Evolutionary conservation across 2,329 filamentous ascomycete genomes (phyloP), one percentile per base, ranked within the genome.

Genomic region (Pezicula radicicola): DNA sequence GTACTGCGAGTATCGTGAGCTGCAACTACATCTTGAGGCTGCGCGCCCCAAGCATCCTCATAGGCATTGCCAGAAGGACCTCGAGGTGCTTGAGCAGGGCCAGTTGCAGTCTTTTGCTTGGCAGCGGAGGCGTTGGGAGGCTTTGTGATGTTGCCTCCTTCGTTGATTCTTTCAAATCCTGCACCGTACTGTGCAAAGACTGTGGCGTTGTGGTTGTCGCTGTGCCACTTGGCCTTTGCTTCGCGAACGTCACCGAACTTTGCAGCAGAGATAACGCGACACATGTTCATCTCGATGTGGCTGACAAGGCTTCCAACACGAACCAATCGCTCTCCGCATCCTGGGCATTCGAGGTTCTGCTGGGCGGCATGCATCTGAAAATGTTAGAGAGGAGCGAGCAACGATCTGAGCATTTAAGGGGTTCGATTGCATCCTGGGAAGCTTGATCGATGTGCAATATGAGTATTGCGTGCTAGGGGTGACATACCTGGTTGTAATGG

Each of bases 251-350:
- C 12, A 15, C 28, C n/a, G 27, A 45, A 45, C n/a, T 28, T 30
- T 15, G n/a, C 21, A 12, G 27, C 42, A 13, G 52, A 15, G 15
- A 54, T 41, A 3, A 21, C 46, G 16, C 46, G 40, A 37, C 61
- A 63, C n/a, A 52, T 35, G 4, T 49, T 35, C 2, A 44, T 19
- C 45, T 64, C 62, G 15, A 60, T 49, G 27, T 64, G 62, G 12
- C 48, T 40, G 12, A 63, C 52, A 10, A 64, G 37, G 15, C 54
- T 52, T 13, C 59, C 60, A 19, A 61, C 49, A n/a, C 58, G 53
- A 8, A 40, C 52, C 39, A 63, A 64, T 9, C 35, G 37, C n/a
- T 40, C 51, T 7, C 35, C 8, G 33, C 62, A 64, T 5, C 37
- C 49, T 4, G 41, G 51, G 44, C 62, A 64, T 6, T 39, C 30